These are phyloP conservation scores for Coemansia sp. DNA, from an alignment of 192 early-diverging fungal species.

Conservation along the genomic window DNA sequence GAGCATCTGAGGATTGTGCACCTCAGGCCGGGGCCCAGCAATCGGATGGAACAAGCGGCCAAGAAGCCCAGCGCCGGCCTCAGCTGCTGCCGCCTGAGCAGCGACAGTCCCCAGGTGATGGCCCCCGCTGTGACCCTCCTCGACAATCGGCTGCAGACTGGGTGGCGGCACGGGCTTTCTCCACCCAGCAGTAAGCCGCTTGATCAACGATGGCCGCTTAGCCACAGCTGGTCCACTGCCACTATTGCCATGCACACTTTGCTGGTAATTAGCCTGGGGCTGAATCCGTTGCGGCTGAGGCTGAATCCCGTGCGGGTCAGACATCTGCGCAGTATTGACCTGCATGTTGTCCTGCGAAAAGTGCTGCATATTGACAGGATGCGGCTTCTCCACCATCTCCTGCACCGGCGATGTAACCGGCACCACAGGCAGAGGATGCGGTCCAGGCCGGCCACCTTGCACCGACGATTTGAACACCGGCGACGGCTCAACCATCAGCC, in stretches of 20 bases:
- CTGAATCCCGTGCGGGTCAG: conserved; percentile 1
- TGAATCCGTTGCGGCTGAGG: not conserved
- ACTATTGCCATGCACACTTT: not conserved
- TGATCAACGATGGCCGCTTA: conserved; percentile 46
- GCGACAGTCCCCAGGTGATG: conserved; percentile 4
- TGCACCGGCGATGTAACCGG: conserved; percentile 5
- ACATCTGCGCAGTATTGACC: conserved; percentile 22
- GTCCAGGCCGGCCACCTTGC: not conserved
- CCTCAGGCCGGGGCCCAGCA: not conserved
- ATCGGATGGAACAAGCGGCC: conserved; percentile 26
- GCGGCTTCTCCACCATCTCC: conserved; percentile 34
- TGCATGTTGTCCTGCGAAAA: conserved; percentile 8
- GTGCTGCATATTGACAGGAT: conserved; percentile 11
- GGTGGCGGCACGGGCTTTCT: conserved; percentile 28
- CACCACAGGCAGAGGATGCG: not conserved
- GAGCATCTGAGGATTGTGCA: conserved; percentile 5
- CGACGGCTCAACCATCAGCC: conserved; percentile 17
- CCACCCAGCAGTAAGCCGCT: conserved; percentile 52
- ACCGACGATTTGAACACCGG: conserved; percentile 27
- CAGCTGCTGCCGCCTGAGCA: conserved; percentile 11
- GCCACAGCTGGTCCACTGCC: not conserved
- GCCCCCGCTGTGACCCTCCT: conserved; percentile 9
- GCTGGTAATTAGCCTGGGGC: not conserved
- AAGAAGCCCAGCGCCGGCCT: conserved; percentile 17
- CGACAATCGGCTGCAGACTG: conserved; percentile 25